Evolutionary conservation across 129 eudicot genomes (phyloP).

Genomic region (Tanacetum coccineum): DNA sequence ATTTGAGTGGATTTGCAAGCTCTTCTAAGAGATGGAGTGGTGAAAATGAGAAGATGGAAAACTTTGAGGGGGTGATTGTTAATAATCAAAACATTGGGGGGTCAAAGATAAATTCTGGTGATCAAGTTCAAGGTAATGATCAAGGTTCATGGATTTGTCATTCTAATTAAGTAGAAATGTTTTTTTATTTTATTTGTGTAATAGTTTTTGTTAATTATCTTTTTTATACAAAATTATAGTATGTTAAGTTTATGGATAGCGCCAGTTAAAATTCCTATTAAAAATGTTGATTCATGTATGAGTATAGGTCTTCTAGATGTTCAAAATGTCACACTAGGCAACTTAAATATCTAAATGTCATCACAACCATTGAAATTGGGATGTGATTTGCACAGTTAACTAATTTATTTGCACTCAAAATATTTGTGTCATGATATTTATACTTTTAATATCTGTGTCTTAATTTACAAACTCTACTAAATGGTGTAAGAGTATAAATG

Average conservation of each 20-base stretch:
- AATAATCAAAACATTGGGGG: constrained; percentile 30
- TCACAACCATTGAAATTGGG: no score
- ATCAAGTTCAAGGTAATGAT: constrained; percentile 34
- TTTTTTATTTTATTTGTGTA: constrained; percentile 1
- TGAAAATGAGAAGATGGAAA: constrained; percentile 26
- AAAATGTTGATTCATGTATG: no score
- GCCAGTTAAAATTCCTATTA: no score
- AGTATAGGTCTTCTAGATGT: no score
- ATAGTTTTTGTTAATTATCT: neutral
- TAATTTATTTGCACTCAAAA: no score
- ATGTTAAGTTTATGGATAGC: constrained; percentile 4
- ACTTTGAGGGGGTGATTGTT: constrained; percentile 29
- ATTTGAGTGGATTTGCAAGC: constrained; percentile 30
- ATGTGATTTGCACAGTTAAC: no score
- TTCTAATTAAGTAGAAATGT: constrained; percentile 33
- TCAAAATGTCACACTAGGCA: no score
- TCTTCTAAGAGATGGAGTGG: constrained; percentile 30
- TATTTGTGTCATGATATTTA: no score
- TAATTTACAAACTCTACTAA: no score
- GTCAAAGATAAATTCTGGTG: constrained; percentile 29
- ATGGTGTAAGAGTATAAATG: no score
- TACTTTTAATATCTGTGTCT: no score
- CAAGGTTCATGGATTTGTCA: constrained; percentile 54
- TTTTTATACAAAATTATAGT: constrained; percentile 15
- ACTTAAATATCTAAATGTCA: no score